Conservation (phyloP, 495 filamentous ascomycete genomes). For the Bryoglossum gracile region DNA sequence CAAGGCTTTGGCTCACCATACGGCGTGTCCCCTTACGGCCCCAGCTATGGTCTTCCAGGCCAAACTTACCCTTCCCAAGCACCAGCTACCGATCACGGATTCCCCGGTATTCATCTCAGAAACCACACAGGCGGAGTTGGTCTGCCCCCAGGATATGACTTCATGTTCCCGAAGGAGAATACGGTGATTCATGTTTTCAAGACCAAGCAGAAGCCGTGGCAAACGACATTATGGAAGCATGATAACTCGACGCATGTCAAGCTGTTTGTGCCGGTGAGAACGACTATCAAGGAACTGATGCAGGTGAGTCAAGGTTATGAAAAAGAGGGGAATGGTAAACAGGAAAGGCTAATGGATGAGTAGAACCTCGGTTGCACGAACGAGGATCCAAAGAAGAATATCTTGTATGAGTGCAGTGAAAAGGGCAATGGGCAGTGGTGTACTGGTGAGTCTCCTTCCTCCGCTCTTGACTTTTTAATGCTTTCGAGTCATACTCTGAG, state of each 20-base stretch:
- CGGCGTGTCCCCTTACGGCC: background rate
- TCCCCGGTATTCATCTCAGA: constrained; percentile 48
- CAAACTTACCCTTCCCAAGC: constrained; percentile 21
- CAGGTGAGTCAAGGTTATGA: too few relatives aligned
- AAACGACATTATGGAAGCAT: constrained; percentile 18
- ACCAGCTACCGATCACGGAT: constrained; percentile 35
- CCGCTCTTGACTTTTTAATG: too few relatives aligned
- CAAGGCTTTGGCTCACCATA: background rate
- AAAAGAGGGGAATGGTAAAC: too few relatives aligned
- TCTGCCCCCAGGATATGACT: constrained; percentile 44
- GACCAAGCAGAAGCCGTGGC: constrained; percentile 36
- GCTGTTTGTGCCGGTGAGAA: constrained; percentile 34
- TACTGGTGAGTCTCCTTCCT: too few relatives aligned
- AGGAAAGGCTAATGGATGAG: too few relatives aligned
- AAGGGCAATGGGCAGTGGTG: constrained; percentile 18
- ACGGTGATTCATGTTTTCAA: constrained; percentile 42
- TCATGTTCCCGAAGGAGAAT: constrained; percentile 41
- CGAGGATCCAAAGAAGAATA: constrained; percentile 33
- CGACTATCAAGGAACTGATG: constrained; percentile 38
- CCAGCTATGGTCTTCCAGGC: background rate
- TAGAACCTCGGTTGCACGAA: constrained; percentile 40
- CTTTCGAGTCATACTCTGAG: too few relatives aligned
- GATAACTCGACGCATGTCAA: constrained; percentile 26
- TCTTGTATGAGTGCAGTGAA: constrained; percentile 31
- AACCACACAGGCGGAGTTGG: constrained; percentile 49